Percentiles rank a stretch among this genome's conserved stretches.
Evolutionary conservation across 108 stramenopile genomes (phyloP).

Genomic region (Pelagomonas calceolata): DNA sequence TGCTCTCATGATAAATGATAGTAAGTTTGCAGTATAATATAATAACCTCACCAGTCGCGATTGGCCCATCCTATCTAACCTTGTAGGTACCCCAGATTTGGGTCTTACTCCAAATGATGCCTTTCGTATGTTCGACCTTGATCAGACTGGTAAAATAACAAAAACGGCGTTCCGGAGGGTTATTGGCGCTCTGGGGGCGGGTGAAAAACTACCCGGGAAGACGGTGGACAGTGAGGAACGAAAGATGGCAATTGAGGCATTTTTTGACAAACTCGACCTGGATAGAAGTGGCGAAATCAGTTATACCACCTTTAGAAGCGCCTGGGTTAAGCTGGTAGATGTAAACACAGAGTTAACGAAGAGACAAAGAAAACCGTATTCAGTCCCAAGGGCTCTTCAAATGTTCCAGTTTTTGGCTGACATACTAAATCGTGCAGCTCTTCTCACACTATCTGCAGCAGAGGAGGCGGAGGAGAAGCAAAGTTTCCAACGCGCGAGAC

Average conservation of each 20-base stretch:
- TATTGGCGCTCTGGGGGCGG: background rate
- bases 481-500: background rate
- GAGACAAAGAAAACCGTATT: constrained; percentile 7
- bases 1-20: constrained; percentile 33
- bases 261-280: constrained; percentile 25
- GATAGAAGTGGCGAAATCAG: constrained; percentile 24
- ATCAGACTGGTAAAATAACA: constrained; percentile 14
- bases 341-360: constrained; percentile 15
- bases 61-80: too few relatives aligned
- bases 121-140: constrained; percentile 27
- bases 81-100: constrained; percentile 11
- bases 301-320: constrained; percentile 26
- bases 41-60: too few relatives aligned
- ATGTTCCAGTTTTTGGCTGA: too few relatives aligned
- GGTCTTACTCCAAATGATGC: constrained; percentile 21
- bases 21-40: too few relatives aligned
- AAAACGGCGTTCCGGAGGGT: constrained; percentile 4
- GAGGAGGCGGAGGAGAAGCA: background rate
- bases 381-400: background rate
- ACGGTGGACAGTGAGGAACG: background rate
- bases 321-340: constrained; percentile 21
- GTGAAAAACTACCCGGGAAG: background rate
- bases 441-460: background rate
- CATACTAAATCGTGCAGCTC: background rate
- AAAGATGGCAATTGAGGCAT: background rate